Evolutionary conservation across 495 filamentous ascomycete species (phyloP), one percentile per base, ranked within the genome.

Genomic region (Penicillium atrosanguineum): DNA sequence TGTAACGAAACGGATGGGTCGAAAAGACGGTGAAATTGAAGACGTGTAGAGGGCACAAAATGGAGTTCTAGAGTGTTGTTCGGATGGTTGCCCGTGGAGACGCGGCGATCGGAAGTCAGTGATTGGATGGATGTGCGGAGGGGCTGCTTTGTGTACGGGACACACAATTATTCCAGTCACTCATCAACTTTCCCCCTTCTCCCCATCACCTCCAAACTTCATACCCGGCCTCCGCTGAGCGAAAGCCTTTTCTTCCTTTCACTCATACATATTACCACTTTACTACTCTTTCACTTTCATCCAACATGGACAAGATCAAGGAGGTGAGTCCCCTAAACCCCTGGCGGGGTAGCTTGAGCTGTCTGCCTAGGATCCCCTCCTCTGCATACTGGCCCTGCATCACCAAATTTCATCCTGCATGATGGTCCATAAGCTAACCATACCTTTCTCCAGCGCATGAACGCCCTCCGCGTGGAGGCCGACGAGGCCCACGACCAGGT

Each of bases 401-500:
- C 51, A 49, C 40, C 39, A 52, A 28, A 3, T 29, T 31, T 53
- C 39, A 37, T 21, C 18, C 39, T 15, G 15, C 38, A 34, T 42
- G 18, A 47, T 12, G 23, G 18, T 19, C 38, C 18, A 51, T 34
- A 59, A 55, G 26, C 68, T 73, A 54, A 70, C 40, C 0, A 4
- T 18, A 23, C 31, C n/a, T 26, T 15, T 51, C 19, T 50, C 29
- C 68, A 98, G 94, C 91, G 89, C 87, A 91, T 98, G 88, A 86
- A 83, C 78, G 76, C 83, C 68, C 89, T 98, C 78, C 94, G 94
- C 69, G 67, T 90, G 65, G 91, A 97, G 84, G 88, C 90, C 60
- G 94, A 98, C 64, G 86, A 90, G 61, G 82, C 87, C 47, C 65
- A 84, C 52, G 68, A 76, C 64, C 86, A 91, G 77, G 86, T 84